Base-by-base conservation (phyloP, 352 stramenopile genomes). In the Phytopythium aichiense region DNA sequence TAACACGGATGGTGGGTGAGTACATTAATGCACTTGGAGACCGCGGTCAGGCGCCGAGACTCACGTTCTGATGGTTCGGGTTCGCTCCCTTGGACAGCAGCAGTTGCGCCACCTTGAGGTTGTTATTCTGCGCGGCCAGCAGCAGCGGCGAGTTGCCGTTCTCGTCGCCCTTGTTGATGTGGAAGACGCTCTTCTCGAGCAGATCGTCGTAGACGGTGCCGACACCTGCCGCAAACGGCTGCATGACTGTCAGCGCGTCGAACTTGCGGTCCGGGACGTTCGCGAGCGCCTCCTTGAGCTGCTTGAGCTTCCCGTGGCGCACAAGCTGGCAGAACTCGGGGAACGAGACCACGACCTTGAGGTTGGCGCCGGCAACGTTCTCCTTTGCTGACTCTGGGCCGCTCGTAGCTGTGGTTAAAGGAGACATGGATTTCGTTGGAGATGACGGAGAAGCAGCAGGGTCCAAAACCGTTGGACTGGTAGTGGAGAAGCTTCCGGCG, bases 191-290 rank as follows among this genome's bases (percentile, higher is more conserved):
- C 66, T 96, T 91, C 71, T 97, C 89, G 59, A 98, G 84, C 25
- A 84, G 49, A 30, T 97, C 84, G 58, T 85, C 84, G 76, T 98
- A 98, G 31, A 91, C 68, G 31, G 95, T 98, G 48, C 94, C 94
- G 30, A 93, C 77, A 8, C 88, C 89, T 13, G 88, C 59, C 16
- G 83, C 70, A 65, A 93, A 97, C 58, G 80, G 73, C 56, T 77
- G 73, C 45, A 73, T 67, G 28, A 97, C 73, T 7, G 82, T 81
- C 30, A 85, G 71, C 16, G 64, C 37, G 64, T 98, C 91, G 58
- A 98, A 98, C n/a, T 67, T 73, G 20, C 79, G 77, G 51, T 97
- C 88, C 4, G 90, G 77, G 1, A 95, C 72, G 51, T 91, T 74
- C n/a, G 79, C 75, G 13, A 98, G 68, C 15, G 79, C 87, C 58